Conservation (phyloP, 192 early-diverging fungal species). For the Backusella psychrophila region DNA sequence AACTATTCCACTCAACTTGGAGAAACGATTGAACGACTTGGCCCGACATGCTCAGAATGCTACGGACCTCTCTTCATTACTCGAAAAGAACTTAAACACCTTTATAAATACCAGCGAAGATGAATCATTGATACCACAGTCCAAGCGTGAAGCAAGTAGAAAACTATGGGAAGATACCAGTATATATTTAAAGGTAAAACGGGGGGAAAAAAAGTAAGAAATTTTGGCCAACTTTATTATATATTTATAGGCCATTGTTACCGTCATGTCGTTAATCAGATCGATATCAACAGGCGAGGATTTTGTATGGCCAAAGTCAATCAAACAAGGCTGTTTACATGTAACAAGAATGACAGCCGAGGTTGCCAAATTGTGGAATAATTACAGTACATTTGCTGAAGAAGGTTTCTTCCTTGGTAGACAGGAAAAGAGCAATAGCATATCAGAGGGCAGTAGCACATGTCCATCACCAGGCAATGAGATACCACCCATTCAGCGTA, state of each 20-base stretch:
- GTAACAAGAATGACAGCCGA: slow-evolving; percentile 34
- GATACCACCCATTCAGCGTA: slow-evolving; percentile 9
- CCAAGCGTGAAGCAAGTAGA: slow-evolving; percentile 2
- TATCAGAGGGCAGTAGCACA: not conserved
- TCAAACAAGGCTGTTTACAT: slow-evolving; percentile 33
- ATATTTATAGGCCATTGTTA: slow-evolving; percentile 22
- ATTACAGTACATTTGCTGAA: slow-evolving; percentile 30
- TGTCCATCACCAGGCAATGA: not conserved
- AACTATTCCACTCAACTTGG: not conserved
- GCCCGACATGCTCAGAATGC: slow-evolving; percentile 19
- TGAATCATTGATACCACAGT: not conserved
- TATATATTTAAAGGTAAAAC: slow-evolving; percentile 30
- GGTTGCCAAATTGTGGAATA: slow-evolving; percentile 33
- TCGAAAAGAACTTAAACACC: slow-evolving; percentile 17
- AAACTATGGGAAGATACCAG: slow-evolving; percentile 33
- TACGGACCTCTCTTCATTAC: not conserved
- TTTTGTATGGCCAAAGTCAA: slow-evolving; percentile 27
- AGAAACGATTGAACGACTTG: slow-evolving; percentile 14
- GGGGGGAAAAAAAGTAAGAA: too few species aligned
- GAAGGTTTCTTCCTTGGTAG: slow-evolving; percentile 29
- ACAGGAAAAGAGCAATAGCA: slow-evolving; percentile 3
- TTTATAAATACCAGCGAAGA: slow-evolving; percentile 10
- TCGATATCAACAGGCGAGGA: slow-evolving; percentile 34
- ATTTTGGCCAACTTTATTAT: not conserved
- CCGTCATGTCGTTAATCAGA: slow-evolving; percentile 25